Percentiles rank a stretch among this genome's conserved stretches.
Conservation (phyloP, 2,329 filamentous ascomycete genomes). For the Akanthomyces muscarius region DNA sequence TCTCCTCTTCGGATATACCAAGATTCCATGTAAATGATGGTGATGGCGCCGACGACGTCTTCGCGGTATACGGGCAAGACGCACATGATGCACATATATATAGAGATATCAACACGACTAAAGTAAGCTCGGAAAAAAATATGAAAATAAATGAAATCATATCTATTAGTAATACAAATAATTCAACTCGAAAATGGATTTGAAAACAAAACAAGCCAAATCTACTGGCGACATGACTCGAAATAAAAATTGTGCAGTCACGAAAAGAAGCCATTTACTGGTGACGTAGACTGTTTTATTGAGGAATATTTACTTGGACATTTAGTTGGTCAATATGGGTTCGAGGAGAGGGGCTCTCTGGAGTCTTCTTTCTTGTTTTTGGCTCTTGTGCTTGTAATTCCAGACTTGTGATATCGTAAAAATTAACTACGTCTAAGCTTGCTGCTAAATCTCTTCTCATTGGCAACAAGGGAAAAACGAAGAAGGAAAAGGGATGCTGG, state of each 20-base stretch:
- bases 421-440: neutral
- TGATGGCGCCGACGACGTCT: neutral
- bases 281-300: too few relatives aligned
- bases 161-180: neutral
- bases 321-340: neutral
- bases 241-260: too few relatives aligned
- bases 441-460: neutral
- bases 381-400: neutral
- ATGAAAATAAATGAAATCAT: neutral
- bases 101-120: neutral
- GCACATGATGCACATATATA: slow-evolving; percentile 1
- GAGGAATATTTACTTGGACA: too few relatives aligned
- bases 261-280: too few relatives aligned
- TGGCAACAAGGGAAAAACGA: neutral
- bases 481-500: neutral
- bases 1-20: neutral
- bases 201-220: too few relatives aligned
- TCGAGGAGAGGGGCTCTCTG: too few relatives aligned
- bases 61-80: slow-evolving; percentile 1
- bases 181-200: too few relatives aligned
- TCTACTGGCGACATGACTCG: too few relatives aligned
- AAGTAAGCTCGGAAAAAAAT: neutral
- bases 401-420: neutral
- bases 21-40: neutral
- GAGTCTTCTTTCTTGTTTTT: neutral